Percentiles rank a stretch among this genome's conserved stretches.
These are phyloP conservation scores for Starmerella riodocensis DNA, from an alignment of 805 yeast species.

Conservation along the genomic window DNA sequence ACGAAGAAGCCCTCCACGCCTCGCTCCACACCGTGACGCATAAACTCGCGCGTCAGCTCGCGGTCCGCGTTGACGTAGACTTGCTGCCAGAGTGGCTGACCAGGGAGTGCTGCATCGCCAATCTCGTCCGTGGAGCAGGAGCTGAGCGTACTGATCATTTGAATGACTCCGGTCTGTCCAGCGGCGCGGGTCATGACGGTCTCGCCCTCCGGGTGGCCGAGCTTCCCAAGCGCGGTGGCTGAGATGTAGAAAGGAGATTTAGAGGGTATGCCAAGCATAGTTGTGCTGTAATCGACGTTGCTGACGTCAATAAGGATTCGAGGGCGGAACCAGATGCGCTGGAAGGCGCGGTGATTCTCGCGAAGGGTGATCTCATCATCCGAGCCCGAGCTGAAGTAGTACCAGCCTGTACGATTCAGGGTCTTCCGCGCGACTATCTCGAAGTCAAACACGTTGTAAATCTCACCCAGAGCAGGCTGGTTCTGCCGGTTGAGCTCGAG, in stretches of 20 bases:
- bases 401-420: constrained; percentile 74
- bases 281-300: constrained; percentile 54
- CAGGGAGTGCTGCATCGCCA: constrained; percentile 48
- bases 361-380: constrained; percentile 86
- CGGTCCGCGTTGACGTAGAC: constrained; percentile 72
- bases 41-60: constrained; percentile 43
- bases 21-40: constrained; percentile 56
- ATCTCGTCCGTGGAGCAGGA: constrained; percentile 82
- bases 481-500: constrained; percentile 28
- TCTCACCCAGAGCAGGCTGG: constrained; percentile 56
- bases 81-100: constrained; percentile 80
- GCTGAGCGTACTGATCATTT: constrained; percentile 88
- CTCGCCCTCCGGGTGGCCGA: constrained; percentile 93
- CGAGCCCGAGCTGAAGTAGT: constrained; percentile 80
- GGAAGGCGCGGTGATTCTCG: constrained; percentile 84
- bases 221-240: constrained; percentile 84
- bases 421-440: constrained; percentile 74
- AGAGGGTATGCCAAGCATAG: constrained; percentile 58
- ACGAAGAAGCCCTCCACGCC: constrained; percentile 75
- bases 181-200: constrained; percentile 74
- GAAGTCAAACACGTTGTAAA: constrained; percentile 72
- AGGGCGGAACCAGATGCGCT: constrained; percentile 79
- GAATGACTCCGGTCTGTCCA: constrained; percentile 54
- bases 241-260: constrained; percentile 75
- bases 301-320: constrained; percentile 67